Evolutionary conservation across 176 grass and related monocot genomes (phyloP).

Genomic region (Aegilops umbellulata): DNA sequence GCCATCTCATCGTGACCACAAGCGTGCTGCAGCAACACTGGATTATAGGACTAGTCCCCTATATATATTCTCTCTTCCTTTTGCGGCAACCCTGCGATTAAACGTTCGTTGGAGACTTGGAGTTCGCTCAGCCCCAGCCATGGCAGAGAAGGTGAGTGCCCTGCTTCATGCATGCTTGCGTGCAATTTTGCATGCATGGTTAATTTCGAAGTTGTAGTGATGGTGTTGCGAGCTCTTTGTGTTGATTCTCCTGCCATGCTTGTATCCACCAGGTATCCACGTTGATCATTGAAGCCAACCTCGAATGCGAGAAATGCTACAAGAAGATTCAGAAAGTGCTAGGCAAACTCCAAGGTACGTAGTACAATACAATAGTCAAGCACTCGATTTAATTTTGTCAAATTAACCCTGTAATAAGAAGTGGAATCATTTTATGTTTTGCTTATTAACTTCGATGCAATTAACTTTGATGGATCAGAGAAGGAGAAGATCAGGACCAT

Average conservation of each 20-base stretch:
- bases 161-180: not conserved
- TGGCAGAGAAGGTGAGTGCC: constrained; percentile 27
- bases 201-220: not conserved
- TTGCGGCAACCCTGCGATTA: not conserved
- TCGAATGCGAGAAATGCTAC: constrained; percentile 42
- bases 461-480: not conserved
- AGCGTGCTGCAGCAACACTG: not conserved
- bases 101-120: constrained; percentile 20
- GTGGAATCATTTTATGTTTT: not conserved
- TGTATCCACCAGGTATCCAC: constrained; percentile 1
- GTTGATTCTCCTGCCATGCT: not conserved
- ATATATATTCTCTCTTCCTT: not conserved
- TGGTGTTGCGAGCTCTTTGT: not conserved
- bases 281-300: constrained; percentile 41
- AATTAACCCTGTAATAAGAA: not conserved
- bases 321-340: constrained; percentile 55
- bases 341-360: constrained; percentile 35
- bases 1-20: not conserved
- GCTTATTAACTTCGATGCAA: not conserved
- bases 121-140: not conserved
- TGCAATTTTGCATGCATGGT: not conserved
- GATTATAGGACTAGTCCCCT: not conserved
- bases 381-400: not conserved
- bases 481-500: constrained; percentile 36
- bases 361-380: not conserved